A percentile compares a stretch with the other conserved stretches of the same genome.
Evolutionary conservation across 345 rosid species (phyloP).

Genomic region (Viola odorata): DNA sequence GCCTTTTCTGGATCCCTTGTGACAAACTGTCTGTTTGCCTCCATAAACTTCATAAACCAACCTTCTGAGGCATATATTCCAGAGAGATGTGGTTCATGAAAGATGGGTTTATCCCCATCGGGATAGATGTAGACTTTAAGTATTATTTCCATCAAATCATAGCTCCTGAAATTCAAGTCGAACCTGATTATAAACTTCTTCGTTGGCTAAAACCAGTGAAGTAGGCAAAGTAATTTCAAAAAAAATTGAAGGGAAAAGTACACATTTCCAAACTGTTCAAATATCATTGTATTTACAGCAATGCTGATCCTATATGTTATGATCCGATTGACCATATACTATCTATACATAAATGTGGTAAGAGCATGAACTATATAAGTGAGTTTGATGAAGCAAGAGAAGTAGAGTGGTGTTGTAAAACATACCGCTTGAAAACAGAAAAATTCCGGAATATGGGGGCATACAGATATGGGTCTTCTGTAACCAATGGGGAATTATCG

Average conservation of each 20-base stretch:
- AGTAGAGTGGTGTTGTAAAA: not conserved
- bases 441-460: slow-evolving; percentile 58
- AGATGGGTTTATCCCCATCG: slow-evolving; percentile 70
- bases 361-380: not conserved
- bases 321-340: not conserved
- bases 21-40: slow-evolving; percentile 61
- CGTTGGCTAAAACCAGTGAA: too few relatives aligned
- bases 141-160: slow-evolving; percentile 81
- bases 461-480: slow-evolving; percentile 46
- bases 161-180: slow-evolving; percentile 50
- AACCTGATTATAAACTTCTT: not conserved
- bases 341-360: not conserved
- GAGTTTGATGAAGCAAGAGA: not conserved
- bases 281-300: not conserved
- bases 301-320: not conserved
- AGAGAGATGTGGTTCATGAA: slow-evolving; percentile 59
- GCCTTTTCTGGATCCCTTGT: slow-evolving; percentile 74
- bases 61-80: slow-evolving; percentile 98
- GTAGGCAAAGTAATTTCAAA: not conserved
- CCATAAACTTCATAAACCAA: slow-evolving; percentile 89
- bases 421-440: slow-evolving; percentile 67
- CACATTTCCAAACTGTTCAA: not conserved
- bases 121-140: slow-evolving; percentile 73
- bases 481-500: slow-evolving; percentile 35
- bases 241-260: not conserved